A percentile compares a stretch with the other conserved stretches of the same genome.
phyloP scores from a whole-genome alignment of 208 protist genomes.

The Strigomonas galati region DNA sequence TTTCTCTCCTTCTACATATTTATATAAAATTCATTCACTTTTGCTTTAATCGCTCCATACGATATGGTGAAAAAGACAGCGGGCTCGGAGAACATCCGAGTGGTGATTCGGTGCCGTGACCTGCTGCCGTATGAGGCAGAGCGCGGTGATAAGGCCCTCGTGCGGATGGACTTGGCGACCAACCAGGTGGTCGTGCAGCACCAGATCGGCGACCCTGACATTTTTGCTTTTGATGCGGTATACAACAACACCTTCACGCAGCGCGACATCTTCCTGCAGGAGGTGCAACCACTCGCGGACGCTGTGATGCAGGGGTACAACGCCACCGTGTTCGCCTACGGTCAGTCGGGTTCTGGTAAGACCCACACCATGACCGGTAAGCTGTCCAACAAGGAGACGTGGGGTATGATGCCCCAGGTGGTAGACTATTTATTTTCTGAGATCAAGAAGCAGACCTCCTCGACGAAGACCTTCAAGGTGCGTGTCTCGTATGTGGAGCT shows the following conservation, averaged over 20 bases:
- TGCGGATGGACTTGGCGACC: slow-evolving; percentile 82
- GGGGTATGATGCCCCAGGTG: slow-evolving; percentile 91
- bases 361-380: slow-evolving; percentile 92
- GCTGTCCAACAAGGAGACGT: slow-evolving; percentile 62
- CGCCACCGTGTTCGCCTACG: slow-evolving; percentile 91
- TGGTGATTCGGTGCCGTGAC: slow-evolving; percentile 83
- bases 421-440: slow-evolving; percentile 86
- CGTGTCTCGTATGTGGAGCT: slow-evolving; percentile 88
- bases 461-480: slow-evolving; percentile 86
- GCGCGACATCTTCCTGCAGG: slow-evolving; percentile 87
- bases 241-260: slow-evolving; percentile 93
- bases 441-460: slow-evolving; percentile 77
- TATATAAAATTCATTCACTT: slow-evolving; percentile 14
- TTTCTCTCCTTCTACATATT: slow-evolving; percentile 22
- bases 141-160: slow-evolving; percentile 82
- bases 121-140: slow-evolving; percentile 79
- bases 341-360: slow-evolving; percentile 91
- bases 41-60: slow-evolving; percentile 5
- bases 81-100: slow-evolving; percentile 87
- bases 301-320: slow-evolving; percentile 91
- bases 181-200: slow-evolving; percentile 87
- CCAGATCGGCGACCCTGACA: slow-evolving; percentile 77
- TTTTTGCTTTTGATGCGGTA: slow-evolving; percentile 88
- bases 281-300: slow-evolving; percentile 84
- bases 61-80: slow-evolving; percentile 69